Base-by-base conservation (phyloP, 2,329 filamentous ascomycete species). In the Aspergillus versicolor region DNA sequence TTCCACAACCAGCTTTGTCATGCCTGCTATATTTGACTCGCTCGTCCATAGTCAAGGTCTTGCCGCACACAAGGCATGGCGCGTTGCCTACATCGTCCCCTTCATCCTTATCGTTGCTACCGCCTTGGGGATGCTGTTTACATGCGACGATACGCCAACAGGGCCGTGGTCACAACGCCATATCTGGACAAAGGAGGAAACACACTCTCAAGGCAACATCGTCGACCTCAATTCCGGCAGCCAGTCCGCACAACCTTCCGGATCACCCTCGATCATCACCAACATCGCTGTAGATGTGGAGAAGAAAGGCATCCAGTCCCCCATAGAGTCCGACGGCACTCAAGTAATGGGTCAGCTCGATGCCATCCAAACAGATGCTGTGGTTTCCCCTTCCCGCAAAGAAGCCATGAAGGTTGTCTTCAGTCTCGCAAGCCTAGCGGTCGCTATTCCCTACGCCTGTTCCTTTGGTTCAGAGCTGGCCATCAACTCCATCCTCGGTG, bases 21-120 rank as follows among this genome's bases (percentile, higher is more conserved):
- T 96, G 91, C 92, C 92, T 2, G 90, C 90, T 5, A 87, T 96
- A 56, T 94, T 88, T 74, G 88, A 95, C 73, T 90, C 89, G 0
- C 80, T 96, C 21, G 83, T 89, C 21, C 67, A 75, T 6, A 68
- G 81, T 1, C 80, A 81, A 48, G 84, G 86, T 6, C 78, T 93
- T 54, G 77, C 80, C 1, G 75, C 85, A 2, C 86, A 89, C 64
- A 82, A 86, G 38, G 89, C 92, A 2, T 96, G 92, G 92, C 84
- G 92, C 24, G 84, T 96, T 1, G 83, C 91, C 3, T 96, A 95
- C 70, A 79, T 96, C 60, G 88, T 95, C 5, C 92, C 92, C 0
- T 89, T 94, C 59, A 83, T 92, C 64, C 82, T 93, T 63, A 88
- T 93, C 70, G 79, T 88, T 12, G 68, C 74, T 22, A 84, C 86